Percentiles rank a stretch among this genome's conserved stretches.
These are phyloP conservation scores for Ceratocystis papillata DNA, from an alignment of 2,329 filamentous ascomycete species.

Conservation along the genomic window DNA sequence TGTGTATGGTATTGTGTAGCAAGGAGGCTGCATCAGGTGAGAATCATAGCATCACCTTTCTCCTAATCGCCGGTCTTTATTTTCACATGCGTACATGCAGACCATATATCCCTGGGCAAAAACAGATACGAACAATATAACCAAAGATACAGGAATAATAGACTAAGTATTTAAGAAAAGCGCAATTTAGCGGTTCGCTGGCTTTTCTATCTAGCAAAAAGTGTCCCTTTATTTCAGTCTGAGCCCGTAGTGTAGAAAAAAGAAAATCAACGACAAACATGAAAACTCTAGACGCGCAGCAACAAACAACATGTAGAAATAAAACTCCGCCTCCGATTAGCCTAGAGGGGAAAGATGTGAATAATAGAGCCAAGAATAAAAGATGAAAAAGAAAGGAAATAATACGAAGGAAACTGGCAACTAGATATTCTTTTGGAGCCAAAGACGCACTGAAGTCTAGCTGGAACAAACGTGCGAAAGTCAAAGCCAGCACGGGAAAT, in stretches of 20 bases:
- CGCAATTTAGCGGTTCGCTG: too few relatives aligned
- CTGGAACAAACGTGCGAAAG: not conserved
- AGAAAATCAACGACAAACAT: not conserved
- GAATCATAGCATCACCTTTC: too few relatives aligned
- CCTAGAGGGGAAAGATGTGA: too few relatives aligned
- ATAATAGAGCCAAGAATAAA: not conserved
- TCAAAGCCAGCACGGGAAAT: too few relatives aligned
- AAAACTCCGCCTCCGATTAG: not conserved
- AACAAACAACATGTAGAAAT: not conserved
- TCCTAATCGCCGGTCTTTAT: too few relatives aligned
- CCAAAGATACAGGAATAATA: not conserved
- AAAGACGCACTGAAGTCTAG: not conserved
- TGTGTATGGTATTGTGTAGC: constrained; percentile 65
- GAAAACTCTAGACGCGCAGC: not conserved
- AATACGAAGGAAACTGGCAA: not conserved
- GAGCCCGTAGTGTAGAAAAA: not conserved
- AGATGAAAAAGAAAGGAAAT: not conserved
- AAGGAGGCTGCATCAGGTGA: not conserved
- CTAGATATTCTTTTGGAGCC: not conserved
- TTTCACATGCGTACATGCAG: too few relatives aligned
- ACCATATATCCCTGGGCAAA: too few relatives aligned
- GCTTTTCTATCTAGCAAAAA: not conserved
- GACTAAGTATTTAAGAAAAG: not conserved
- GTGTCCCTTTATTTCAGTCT: not conserved
- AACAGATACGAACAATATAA: not conserved